A percentile compares a stretch with the other conserved stretches of the same genome.
Evolutionary conservation across 345 rosid genomes (phyloP).

Genomic region (Stellera chamaejasme): DNA sequence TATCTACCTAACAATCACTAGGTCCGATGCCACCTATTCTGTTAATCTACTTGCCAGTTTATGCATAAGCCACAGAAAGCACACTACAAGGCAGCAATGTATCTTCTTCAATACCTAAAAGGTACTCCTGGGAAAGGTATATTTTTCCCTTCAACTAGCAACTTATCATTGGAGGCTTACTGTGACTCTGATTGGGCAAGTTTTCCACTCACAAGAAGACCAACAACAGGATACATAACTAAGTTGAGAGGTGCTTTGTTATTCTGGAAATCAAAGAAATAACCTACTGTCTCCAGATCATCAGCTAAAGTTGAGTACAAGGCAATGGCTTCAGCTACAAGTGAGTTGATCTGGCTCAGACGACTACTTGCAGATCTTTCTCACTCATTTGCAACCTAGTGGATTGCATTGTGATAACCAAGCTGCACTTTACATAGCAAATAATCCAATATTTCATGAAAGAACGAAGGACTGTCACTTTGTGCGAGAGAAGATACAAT

Average conservation of each 20-base stretch:
- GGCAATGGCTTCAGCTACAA: not conserved
- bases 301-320: not conserved
- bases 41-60: too few relatives aligned
- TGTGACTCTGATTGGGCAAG: not conserved
- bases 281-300: not conserved
- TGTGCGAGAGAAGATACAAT: too few relatives aligned
- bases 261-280: not conserved
- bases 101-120: too few relatives aligned
- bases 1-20: not conserved
- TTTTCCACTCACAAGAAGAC: not conserved
- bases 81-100: too few relatives aligned
- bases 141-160: too few relatives aligned
- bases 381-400: too few relatives aligned
- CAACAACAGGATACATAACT: not conserved
- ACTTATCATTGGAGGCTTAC: not conserved
- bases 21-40: not conserved
- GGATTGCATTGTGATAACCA: too few relatives aligned
- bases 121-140: too few relatives aligned
- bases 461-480: too few relatives aligned
- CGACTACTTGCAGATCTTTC: not conserved
- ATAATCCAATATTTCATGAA: too few relatives aligned
- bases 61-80: too few relatives aligned
- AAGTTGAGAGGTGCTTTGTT: not conserved
- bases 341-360: not conserved
- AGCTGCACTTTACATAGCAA: too few relatives aligned